Conservation (phyloP, 495 filamentous ascomycete species). For the Trichoderma erinaceum region DNA sequence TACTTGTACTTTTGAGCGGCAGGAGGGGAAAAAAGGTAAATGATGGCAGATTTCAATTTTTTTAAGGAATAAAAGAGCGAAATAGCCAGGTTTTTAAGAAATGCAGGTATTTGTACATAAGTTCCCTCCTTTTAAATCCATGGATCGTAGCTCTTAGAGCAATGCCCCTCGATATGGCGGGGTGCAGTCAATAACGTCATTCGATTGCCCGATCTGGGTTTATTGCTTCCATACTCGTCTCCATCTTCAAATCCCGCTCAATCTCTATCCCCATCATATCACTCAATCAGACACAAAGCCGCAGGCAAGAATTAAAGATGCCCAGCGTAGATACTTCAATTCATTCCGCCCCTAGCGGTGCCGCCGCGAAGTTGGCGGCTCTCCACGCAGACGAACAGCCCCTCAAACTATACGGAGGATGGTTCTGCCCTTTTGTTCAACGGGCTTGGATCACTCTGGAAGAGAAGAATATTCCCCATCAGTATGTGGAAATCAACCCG, state of each 20-base stretch:
- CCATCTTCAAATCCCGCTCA: neutral
- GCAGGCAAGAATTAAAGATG: slow-evolving; percentile 19
- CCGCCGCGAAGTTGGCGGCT: slow-evolving; percentile 31
- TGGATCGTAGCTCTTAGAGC: too few relatives aligned
- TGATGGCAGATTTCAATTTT: too few relatives aligned
- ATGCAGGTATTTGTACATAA: too few relatives aligned
- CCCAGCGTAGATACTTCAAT: slow-evolving; percentile 30
- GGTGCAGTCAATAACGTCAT: neutral
- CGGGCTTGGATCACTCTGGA: slow-evolving; percentile 60
- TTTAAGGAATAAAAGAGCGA: too few relatives aligned
- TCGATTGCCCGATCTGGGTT: neutral
- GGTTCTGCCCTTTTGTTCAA: slow-evolving; percentile 57
- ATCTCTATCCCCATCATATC: neutral
- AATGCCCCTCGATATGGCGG: neutral
- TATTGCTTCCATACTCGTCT: neutral
- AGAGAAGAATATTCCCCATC: slow-evolving; percentile 65
- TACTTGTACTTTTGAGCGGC: neutral
- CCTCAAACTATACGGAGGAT: slow-evolving; percentile 44
- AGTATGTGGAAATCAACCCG: slow-evolving; percentile 69
- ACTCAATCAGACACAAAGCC: neutral
- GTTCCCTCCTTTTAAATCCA: too few relatives aligned
- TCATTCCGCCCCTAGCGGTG: slow-evolving; percentile 26
- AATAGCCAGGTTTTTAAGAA: too few relatives aligned
- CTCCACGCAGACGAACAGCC: slow-evolving; percentile 30
- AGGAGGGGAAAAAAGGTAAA: too few relatives aligned